Base-by-base conservation (phyloP, 2,329 filamentous ascomycete genomes). In the Apiospora koreana region DNA sequence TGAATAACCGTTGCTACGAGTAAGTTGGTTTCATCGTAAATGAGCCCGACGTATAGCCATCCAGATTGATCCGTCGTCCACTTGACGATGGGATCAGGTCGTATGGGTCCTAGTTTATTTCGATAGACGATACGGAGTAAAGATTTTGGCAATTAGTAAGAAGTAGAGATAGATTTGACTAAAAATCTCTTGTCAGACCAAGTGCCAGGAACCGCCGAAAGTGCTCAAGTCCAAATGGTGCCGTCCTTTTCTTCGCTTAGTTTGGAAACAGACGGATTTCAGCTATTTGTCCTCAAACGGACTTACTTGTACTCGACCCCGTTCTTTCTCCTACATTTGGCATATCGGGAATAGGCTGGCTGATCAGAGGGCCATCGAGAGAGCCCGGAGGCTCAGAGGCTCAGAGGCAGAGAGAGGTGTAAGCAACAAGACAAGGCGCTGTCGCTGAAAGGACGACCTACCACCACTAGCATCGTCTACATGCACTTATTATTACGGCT, bases 1-100 rank as follows among this genome's bases (percentile, higher is more conserved):
- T 18, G 28, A 28, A 16, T 16, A 16, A 28, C 31, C 54, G 31
- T 62, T 38, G 9, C 54, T 62, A n/a, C 54, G 54, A 62, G 54
- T 62, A 62, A 62, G 54, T 62, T 31, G 31, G 54, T 62, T 62
- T 62, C 54, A 62, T 38, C 54, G 18, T 62, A 62, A 62, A 62
- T 62, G 54, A 62, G 21, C 18, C 54, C 54, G 54, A n/a, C 21
- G 28, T n/a, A 58, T 62, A 43, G 10, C 43, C 43, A 46, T 46
- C 43, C 43, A 46, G 41, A 43, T 43, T 12, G 14, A 43, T 16
- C 41, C 41, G 41, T 18, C 14, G 41, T 10, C 50, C 50, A 31
- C 16, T 35, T 21, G 16, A 4, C 18, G 28, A 38, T 38, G 31
- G 50, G n/a, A 10, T 38, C 54, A 38, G 35, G n/a, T 38, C 28